Percentiles rank a stretch among this genome's conserved stretches.
These are phyloP conservation scores for Exobasidium cylindrosporum DNA, from an alignment of 1,284 basidiomycete species.

Conservation along the genomic window DNA sequence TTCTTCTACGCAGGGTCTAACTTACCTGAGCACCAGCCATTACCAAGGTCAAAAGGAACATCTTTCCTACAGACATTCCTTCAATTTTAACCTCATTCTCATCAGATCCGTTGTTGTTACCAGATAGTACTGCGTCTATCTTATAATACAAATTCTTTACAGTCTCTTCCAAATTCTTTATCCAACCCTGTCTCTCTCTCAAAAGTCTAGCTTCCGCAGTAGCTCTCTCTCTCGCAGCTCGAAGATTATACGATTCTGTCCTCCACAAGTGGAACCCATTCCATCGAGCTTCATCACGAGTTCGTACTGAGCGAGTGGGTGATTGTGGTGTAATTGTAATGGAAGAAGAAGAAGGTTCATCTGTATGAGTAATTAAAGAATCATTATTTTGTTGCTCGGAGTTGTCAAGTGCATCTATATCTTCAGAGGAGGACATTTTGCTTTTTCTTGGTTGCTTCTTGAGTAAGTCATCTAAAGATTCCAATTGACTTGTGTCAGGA, in stretches of 20 bases:
- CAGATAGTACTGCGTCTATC: too few relatives aligned
- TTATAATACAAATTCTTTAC: neutral
- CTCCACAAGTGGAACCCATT: conserved; percentile 42
- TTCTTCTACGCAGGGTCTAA: neutral
- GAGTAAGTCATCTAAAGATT: conserved; percentile 12
- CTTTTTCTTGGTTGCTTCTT: too few relatives aligned
- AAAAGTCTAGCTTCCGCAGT: conserved; percentile 12
- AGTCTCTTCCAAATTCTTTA: neutral
- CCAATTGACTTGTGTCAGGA: neutral
- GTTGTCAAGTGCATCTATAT: too few relatives aligned
- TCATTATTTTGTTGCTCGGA: neutral
- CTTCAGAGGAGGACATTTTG: too few relatives aligned
- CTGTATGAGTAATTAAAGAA: neutral
- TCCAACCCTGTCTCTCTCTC: neutral
- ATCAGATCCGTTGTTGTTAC: neutral
- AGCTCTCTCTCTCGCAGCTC: conserved; percentile 15
- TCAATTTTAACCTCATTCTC: too few relatives aligned
- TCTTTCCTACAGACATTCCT: too few relatives aligned
- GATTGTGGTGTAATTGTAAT: neutral
- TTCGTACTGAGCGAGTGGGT: neutral
- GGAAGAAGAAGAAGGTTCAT: neutral
- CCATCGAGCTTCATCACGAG: conserved; percentile 24
- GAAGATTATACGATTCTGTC: conserved; percentile 31
- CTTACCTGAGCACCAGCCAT: conserved; percentile 11
- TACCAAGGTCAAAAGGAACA: conserved; percentile 2